Percentiles rank a stretch among this genome's conserved stretches.
Conservation (phyloP, 2,329 filamentous ascomycete genomes). For the Daldinia sp. region DNA sequence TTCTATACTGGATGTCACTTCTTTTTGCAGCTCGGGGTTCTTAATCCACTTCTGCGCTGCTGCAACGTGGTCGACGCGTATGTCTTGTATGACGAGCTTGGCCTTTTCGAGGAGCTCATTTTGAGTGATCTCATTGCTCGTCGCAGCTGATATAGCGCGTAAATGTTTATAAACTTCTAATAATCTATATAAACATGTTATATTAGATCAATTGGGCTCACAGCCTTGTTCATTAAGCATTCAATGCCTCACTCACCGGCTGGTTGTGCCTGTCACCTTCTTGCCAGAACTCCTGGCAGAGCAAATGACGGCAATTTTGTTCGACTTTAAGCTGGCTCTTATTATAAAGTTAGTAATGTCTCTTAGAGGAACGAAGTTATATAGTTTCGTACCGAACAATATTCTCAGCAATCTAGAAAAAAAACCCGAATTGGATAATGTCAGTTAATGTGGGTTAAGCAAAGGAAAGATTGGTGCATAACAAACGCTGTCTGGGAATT, state of each 20-base stretch:
- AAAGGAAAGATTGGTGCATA: slow-evolving; percentile 47
- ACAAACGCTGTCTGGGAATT: slow-evolving; percentile 80
- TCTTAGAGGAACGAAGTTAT: slow-evolving; percentile 35
- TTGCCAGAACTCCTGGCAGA: slow-evolving; percentile 94
- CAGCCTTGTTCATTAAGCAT: slow-evolving; percentile 48
- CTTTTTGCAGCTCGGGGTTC: slow-evolving; percentile 66
- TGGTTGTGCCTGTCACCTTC: slow-evolving; percentile 95
- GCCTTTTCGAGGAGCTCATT: slow-evolving; percentile 72
- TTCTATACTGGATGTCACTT: slow-evolving; percentile 75
- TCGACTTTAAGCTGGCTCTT: slow-evolving; percentile 71
- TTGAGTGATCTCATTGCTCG: slow-evolving; percentile 65
- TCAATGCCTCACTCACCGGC: slow-evolving; percentile 79
- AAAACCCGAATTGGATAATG: slow-evolving; percentile 14
- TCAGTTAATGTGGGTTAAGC: slow-evolving; percentile 26
- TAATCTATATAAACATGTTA: slow-evolving; percentile 56
- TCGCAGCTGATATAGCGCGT: slow-evolving; percentile 64
- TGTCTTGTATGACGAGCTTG: slow-evolving; percentile 80
- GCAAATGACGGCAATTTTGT: slow-evolving; percentile 91
- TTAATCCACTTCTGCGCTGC: slow-evolving; percentile 75
- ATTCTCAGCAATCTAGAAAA: slow-evolving; percentile 69
- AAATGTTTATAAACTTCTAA: slow-evolving; percentile 71
- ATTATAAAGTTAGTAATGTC: slow-evolving; percentile 36
- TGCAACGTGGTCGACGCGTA: slow-evolving; percentile 83
- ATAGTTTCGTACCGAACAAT: slow-evolving; percentile 69
- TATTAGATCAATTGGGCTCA: slow-evolving; percentile 27